Conservation (phyloP, 2,329 filamentous ascomycete species). For the Laburnicola sp. region DNA sequence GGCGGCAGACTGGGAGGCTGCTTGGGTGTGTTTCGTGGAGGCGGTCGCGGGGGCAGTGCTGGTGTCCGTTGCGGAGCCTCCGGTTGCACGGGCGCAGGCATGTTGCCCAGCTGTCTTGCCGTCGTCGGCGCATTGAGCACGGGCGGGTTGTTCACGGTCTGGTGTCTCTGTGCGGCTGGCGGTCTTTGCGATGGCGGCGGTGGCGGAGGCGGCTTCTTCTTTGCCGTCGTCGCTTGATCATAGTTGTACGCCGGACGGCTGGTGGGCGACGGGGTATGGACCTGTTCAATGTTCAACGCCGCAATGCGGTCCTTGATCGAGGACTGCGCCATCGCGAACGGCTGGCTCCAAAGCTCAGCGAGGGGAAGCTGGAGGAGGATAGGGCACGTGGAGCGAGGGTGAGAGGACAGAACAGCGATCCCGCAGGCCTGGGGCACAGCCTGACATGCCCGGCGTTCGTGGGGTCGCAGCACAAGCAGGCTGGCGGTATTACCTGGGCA, state of each 20-base stretch:
- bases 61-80: conserved; percentile 30
- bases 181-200: conserved; percentile 45
- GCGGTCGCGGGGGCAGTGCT: conserved; percentile 46
- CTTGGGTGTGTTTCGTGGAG: conserved; percentile 51
- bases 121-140: conserved; percentile 40
- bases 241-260: conserved; percentile 42
- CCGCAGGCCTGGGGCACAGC: conserved; percentile 8
- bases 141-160: conserved; percentile 48
- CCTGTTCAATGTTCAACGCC: conserved; percentile 52
- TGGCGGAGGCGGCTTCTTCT: conserved; percentile 44
- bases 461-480: conserved; percentile 9
- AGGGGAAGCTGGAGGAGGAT: neutral
- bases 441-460: conserved; percentile 5
- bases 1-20: conserved; percentile 50
- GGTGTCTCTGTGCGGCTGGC: conserved; percentile 34
- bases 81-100: conserved; percentile 32
- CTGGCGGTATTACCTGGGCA: neutral
- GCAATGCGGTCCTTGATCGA: conserved; percentile 54
- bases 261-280: conserved; percentile 43
- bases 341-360: neutral
- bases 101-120: conserved; percentile 44
- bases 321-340: conserved; percentile 36
- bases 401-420: conserved; percentile 8
- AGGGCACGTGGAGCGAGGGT: neutral
- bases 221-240: conserved; percentile 34